Percentiles rank a stretch among this genome's conserved stretches.
These are phyloP conservation scores for Didymella glomerata DNA, from an alignment of 2,329 filamentous ascomycete species.

Conservation along the genomic window DNA sequence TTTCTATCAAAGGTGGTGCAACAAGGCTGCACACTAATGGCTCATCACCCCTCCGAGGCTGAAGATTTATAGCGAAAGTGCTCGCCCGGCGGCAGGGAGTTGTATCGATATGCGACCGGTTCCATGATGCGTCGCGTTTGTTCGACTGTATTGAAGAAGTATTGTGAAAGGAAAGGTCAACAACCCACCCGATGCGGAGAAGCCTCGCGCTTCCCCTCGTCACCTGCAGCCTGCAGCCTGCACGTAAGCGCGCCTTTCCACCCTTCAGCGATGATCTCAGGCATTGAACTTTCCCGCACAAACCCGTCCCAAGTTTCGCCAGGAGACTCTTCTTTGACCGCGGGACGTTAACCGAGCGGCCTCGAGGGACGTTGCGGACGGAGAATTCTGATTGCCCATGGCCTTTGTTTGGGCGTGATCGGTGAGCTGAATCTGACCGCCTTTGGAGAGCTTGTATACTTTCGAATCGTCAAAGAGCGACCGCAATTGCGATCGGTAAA, in stretches of 20 bases:
- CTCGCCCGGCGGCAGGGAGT: background rate
- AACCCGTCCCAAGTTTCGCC: background rate
- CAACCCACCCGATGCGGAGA: background rate
- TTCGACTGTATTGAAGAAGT: too few relatives aligned
- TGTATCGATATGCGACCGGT: background rate
- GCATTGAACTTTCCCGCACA: background rate
- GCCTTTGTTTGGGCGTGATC: background rate
- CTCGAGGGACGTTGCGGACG: constrained; percentile 1
- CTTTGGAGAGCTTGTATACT: background rate
- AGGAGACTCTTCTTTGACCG: background rate
- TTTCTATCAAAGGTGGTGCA: background rate
- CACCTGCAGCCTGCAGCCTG: too few relatives aligned
- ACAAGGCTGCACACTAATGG: background rate
- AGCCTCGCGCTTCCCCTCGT: too few relatives aligned
- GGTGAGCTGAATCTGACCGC: background rate
- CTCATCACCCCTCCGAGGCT: background rate
- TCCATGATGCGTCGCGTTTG: background rate
- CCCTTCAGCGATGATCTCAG: too few relatives aligned
- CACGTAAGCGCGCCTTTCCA: too few relatives aligned
- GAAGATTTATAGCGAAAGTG: background rate
- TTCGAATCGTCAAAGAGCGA: background rate
- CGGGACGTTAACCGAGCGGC: background rate
- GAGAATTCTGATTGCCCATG: background rate
- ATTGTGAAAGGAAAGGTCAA: too few relatives aligned
- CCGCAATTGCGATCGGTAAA: background rate